These are phyloP conservation scores for Pythium coloratum DNA, from an alignment of 352 stramenopile genomes.

Conservation along the genomic window DNA sequence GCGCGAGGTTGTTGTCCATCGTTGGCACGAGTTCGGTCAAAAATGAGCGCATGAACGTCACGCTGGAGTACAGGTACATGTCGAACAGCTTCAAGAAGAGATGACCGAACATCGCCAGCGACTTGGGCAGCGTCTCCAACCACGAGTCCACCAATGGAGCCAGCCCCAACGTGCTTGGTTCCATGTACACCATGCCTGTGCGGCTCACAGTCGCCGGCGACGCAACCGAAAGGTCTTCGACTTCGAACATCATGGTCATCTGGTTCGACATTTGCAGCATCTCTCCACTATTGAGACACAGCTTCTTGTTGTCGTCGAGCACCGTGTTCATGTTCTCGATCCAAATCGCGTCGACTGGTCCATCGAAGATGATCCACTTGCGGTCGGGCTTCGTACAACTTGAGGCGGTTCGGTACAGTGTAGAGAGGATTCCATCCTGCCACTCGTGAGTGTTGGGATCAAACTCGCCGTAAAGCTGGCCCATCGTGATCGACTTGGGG, in stretches of 20 bases:
- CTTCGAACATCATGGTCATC: slow-evolving; percentile 98
- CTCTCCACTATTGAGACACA: slow-evolving; percentile 93
- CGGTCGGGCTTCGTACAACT: slow-evolving; percentile 87
- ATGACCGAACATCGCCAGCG: slow-evolving; percentile 31
- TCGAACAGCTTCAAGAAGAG: slow-evolving; percentile 84
- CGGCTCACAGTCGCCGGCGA: slow-evolving; percentile 94
- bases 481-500: slow-evolving; percentile 95
- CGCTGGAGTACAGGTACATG: slow-evolving; percentile 87
- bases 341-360: slow-evolving; percentile 94
- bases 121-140: slow-evolving; percentile 72
- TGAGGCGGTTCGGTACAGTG: slow-evolving; percentile 89
- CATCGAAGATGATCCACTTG: slow-evolving; percentile 96
- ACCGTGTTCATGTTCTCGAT: slow-evolving; percentile 98
- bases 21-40: slow-evolving; percentile 90
- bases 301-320: slow-evolving; percentile 95
- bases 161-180: slow-evolving; percentile 90
- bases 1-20: slow-evolving; percentile 92
- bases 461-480: slow-evolving; percentile 94
- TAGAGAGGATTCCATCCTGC: slow-evolving; percentile 95
- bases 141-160: slow-evolving; percentile 89
- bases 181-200: slow-evolving; percentile 97
- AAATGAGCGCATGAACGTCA: slow-evolving; percentile 87
- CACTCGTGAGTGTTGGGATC: slow-evolving; percentile 95
- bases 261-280: slow-evolving; percentile 95
- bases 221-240: slow-evolving; percentile 93